These are phyloP conservation scores for Kernera saxatilis DNA, from an alignment of 345 rosid genomes.

Conservation along the genomic window DNA sequence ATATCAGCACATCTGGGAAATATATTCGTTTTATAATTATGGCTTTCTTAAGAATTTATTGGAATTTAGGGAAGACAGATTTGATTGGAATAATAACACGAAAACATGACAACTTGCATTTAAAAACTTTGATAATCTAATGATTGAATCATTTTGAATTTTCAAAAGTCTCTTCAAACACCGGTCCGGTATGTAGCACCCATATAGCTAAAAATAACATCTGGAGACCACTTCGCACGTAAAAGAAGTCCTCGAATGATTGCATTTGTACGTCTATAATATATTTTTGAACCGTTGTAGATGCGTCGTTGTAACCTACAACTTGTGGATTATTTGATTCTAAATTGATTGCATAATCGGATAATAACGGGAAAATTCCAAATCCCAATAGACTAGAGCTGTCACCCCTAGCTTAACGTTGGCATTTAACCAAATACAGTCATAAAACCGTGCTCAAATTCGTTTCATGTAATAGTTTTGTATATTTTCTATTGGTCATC, in stretches of 20 bases:
- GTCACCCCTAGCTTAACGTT: slow-evolving; percentile 19
- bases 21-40: background rate
- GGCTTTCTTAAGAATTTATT: background rate
- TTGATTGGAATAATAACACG: background rate
- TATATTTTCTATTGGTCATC: background rate
- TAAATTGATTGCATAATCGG: background rate
- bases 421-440: background rate
- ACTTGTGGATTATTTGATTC: slow-evolving; percentile 1
- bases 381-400: slow-evolving; percentile 2
- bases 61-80: background rate
- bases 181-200: background rate
- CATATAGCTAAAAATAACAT: background rate
- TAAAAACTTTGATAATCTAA: background rate
- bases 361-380: background rate
- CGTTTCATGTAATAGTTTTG: background rate
- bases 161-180: background rate
- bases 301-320: slow-evolving; percentile 10
- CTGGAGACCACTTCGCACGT: slow-evolving; percentile 2
- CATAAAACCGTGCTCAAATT: background rate
- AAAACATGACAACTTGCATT: background rate
- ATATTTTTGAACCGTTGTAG: background rate
- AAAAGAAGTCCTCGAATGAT: slow-evolving; percentile 6
- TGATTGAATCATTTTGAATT: background rate
- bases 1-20: background rate
- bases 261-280: background rate